Conservation (phyloP, 371 early-diverging fungal genomes). For the Zancudomyces culisetae region DNA sequence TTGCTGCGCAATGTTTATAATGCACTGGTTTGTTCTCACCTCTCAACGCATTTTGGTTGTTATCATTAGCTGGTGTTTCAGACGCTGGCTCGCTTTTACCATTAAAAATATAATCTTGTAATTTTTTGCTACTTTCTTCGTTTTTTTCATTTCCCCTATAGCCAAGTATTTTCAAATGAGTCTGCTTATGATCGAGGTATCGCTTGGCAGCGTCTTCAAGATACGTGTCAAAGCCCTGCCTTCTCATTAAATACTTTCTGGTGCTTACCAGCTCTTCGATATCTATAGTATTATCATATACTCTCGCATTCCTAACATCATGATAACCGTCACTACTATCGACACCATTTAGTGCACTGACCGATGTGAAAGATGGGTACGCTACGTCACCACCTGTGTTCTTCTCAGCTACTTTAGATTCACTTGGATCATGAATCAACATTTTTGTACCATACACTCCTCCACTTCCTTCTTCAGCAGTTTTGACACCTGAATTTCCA, state of each 20-base stretch:
- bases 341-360: not conserved
- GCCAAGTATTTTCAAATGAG: constrained; percentile 18
- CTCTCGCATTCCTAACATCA: not conserved
- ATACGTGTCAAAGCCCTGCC: not conserved
- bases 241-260: not conserved
- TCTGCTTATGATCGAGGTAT: not conserved
- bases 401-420: not conserved
- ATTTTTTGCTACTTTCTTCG: constrained; percentile 9
- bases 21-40: too few species aligned
- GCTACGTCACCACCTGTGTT: not conserved
- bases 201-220: not conserved
- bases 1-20: not conserved
- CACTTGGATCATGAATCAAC: not conserved
- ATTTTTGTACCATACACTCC: not conserved
- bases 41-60: not conserved
- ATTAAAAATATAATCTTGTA: too few species aligned
- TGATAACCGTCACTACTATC: not conserved
- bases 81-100: not conserved
- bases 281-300: too few species aligned
- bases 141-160: constrained; percentile 4
- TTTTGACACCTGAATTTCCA: constrained; percentile 3
- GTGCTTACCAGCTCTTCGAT: not conserved
- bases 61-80: not conserved
- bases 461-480: not conserved
- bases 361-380: not conserved